phyloP scores from a whole-genome alignment of 1,139 yeast species.

The Suhomyces taliae region DNA sequence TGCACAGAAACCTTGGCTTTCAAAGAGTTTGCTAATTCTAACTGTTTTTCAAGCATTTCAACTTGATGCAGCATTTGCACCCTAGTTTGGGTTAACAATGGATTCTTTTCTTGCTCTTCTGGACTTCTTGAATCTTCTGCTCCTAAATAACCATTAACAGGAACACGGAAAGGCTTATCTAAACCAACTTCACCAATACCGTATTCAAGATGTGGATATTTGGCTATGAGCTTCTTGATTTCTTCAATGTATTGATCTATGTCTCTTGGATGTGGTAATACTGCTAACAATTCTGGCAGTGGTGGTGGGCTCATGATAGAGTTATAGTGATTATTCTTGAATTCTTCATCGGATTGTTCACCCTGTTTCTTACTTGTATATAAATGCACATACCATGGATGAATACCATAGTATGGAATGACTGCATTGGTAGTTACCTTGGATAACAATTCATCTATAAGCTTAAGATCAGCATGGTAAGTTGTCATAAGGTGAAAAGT shows the following conservation, averaged over 20 bases:
- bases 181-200: constrained; percentile 89
- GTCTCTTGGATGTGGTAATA: constrained; percentile 62
- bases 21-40: constrained; percentile 52
- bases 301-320: constrained; percentile 48
- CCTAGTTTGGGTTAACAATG: constrained; percentile 41
- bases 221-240: constrained; percentile 23
- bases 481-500: constrained; percentile 51
- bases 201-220: constrained; percentile 18
- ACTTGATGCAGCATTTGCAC: constrained; percentile 69
- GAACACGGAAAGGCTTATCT: constrained; percentile 74
- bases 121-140: constrained; percentile 7
- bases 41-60: constrained; percentile 48
- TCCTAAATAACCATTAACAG: constrained; percentile 58
- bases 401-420: constrained; percentile 75
- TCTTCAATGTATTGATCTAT: constrained; percentile 38
- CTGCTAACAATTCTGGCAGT: constrained; percentile 39
- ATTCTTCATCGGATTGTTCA: constrained; percentile 16
- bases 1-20: constrained; percentile 69
- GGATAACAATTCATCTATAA: constrained; percentile 33
- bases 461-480: constrained; percentile 48
- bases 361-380: constrained; percentile 2
- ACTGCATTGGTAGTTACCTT: constrained; percentile 27
- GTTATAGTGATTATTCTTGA: constrained; percentile 54
- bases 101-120: not conserved
- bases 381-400: constrained; percentile 47